These are phyloP conservation scores for Kentomonas sorsogonicus DNA, from an alignment of 208 protist species.

Conservation along the genomic window DNA sequence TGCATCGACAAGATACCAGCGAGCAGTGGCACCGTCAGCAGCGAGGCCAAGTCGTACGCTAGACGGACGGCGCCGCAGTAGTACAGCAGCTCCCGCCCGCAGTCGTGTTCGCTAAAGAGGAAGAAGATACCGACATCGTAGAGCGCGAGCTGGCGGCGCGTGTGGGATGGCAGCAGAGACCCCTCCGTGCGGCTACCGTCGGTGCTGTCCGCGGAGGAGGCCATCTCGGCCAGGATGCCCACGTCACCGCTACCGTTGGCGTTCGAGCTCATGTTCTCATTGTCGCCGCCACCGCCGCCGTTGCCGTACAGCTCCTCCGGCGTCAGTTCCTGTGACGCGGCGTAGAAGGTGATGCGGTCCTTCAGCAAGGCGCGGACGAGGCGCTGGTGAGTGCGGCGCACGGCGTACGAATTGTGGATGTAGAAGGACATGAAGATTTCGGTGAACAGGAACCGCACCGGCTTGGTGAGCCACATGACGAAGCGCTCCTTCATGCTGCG, in stretches of 20 bases:
- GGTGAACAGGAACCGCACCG: slow-evolving; percentile 28
- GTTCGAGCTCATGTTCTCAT: slow-evolving; percentile 20
- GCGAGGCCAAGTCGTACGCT: slow-evolving; percentile 10
- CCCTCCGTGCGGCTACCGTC: slow-evolving; percentile 35
- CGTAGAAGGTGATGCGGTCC: slow-evolving; percentile 31
- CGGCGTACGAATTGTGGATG: slow-evolving; percentile 36
- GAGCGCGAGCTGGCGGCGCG: slow-evolving; percentile 34
- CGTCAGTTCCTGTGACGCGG: slow-evolving; percentile 16
- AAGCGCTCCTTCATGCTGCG: slow-evolving; percentile 22
- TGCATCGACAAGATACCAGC: slow-evolving; percentile 8
- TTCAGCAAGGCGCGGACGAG: slow-evolving; percentile 39
- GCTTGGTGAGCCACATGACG: slow-evolving; percentile 24
- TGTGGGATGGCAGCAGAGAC: slow-evolving; percentile 32
- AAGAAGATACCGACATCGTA: slow-evolving; percentile 55
- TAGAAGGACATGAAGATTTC: slow-evolving; percentile 40
- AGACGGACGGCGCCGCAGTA: slow-evolving; percentile 28
- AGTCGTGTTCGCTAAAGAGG: slow-evolving; percentile 31
- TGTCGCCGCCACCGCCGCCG: slow-evolving; percentile 17
- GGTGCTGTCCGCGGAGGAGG: slow-evolving; percentile 22
- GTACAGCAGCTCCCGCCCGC: slow-evolving; percentile 41
- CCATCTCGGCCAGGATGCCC: slow-evolving; percentile 25
- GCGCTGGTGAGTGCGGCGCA: slow-evolving; percentile 29
- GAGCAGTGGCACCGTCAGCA: no score
- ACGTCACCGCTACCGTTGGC: slow-evolving; percentile 28
- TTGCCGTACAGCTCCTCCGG: slow-evolving; percentile 17